A percentile compares a stretch with the other conserved stretches of the same genome.
Conservation (phyloP, 495 filamentous ascomycete genomes). For the Acidiella bohemica region DNA sequence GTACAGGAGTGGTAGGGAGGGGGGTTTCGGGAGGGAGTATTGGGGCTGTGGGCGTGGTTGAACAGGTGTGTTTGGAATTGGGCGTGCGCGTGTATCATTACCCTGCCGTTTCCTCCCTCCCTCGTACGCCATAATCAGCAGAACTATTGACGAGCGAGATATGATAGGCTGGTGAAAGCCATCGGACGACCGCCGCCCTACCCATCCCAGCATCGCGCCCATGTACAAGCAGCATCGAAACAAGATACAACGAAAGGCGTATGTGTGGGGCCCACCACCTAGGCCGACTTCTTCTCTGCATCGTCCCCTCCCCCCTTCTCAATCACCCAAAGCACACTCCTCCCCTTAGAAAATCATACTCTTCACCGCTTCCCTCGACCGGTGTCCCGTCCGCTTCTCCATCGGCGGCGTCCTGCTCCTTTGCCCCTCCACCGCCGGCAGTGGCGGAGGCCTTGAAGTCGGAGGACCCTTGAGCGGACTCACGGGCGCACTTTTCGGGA, state of each 20-base stretch:
- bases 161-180: too few species aligned
- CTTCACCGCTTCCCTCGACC: slow-evolving; percentile 19
- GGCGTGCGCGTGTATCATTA: too few species aligned
- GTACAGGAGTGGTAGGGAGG: slow-evolving; percentile 16
- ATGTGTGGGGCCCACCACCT: not conserved
- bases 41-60: too few species aligned
- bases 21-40: not conserved
- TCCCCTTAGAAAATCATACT: slow-evolving; percentile 23
- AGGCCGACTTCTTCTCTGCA: not conserved
- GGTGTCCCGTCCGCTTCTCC: slow-evolving; percentile 1
- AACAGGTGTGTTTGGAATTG: too few species aligned
- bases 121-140: not conserved
- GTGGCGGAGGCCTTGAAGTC: not conserved
- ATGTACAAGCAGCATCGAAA: too few species aligned
- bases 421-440: not conserved
- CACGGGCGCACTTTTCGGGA: slow-evolving; percentile 13
- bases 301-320: not conserved
- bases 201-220: too few species aligned
- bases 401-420: slow-evolving; percentile 15
- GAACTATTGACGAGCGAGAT: too few species aligned
- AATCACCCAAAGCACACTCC: not conserved
- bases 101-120: too few species aligned
- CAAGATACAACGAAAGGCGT: too few species aligned
- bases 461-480: slow-evolving; percentile 13
- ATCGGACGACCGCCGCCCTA: too few species aligned